A percentile compares a stretch with the other conserved stretches of the same genome.
Evolutionary conservation across 2,329 filamentous ascomycete genomes (phyloP).

Genomic region (Blumeriella jaapii): DNA sequence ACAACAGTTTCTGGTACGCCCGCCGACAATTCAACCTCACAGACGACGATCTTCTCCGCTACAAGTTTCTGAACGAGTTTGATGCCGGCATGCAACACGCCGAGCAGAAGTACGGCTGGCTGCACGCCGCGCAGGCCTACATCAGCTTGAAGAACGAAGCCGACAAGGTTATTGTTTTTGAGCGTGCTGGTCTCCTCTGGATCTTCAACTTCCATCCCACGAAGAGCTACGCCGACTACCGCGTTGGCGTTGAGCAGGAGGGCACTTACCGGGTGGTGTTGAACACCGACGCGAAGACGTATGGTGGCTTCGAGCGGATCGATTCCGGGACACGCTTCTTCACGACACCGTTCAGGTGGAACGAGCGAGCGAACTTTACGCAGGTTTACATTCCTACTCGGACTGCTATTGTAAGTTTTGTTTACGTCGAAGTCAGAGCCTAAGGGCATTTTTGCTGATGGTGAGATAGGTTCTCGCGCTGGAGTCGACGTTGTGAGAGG

Average conservation of each 20-base stretch:
- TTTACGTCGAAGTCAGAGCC: no score
- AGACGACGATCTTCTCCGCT: slow-evolving; percentile 75
- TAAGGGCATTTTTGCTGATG: slow-evolving; percentile 10
- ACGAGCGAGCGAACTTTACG: slow-evolving; percentile 76
- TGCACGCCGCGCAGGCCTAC: slow-evolving; percentile 75
- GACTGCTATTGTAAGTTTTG: slow-evolving; percentile 61
- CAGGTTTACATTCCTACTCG: slow-evolving; percentile 84
- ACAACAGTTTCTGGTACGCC: slow-evolving; percentile 90
- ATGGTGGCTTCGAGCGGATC: slow-evolving; percentile 71
- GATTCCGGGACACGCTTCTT: slow-evolving; percentile 79
- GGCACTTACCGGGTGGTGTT: slow-evolving; percentile 84
- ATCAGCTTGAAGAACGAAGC: slow-evolving; percentile 86
- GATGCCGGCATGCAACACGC: slow-evolving; percentile 82
- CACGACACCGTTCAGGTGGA: slow-evolving; percentile 85
- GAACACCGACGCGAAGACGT: slow-evolving; percentile 64
- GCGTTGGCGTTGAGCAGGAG: slow-evolving; percentile 72
- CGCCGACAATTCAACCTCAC: slow-evolving; percentile 87
- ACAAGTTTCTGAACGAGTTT: slow-evolving; percentile 86
- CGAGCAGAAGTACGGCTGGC: slow-evolving; percentile 86
- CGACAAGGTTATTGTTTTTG: slow-evolving; percentile 94
- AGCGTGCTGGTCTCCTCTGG: slow-evolving; percentile 80
- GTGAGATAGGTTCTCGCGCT: slow-evolving; percentile 28
- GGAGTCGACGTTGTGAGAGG: slow-evolving; percentile 25
- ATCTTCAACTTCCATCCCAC: slow-evolving; percentile 92
- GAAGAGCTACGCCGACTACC: slow-evolving; percentile 81